Percentiles rank a stretch among this genome's conserved stretches.
phyloP scores from a whole-genome alignment of 139 green algal species.

The Coelastrella sp. region DNA sequence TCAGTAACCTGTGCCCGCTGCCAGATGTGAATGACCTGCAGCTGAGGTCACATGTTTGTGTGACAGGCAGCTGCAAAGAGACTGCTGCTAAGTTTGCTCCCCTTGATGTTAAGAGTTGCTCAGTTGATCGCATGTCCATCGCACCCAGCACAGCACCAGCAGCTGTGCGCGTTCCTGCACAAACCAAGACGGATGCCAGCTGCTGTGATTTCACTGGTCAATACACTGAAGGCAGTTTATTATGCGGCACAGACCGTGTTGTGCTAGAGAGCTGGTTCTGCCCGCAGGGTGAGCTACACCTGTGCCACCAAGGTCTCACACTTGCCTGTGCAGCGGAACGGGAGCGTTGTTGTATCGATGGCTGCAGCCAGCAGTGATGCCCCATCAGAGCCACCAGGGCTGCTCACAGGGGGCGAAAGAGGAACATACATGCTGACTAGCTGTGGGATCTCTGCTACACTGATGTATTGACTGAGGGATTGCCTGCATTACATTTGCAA shows the following conservation, averaged over 20 bases:
- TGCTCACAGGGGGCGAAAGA: constrained; percentile 42
- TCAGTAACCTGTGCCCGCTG: too few relatives aligned
- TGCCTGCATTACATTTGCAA: constrained; percentile 28
- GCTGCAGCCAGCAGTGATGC: constrained; percentile 63
- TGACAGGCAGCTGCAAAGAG: constrained; percentile 57
- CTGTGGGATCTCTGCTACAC: constrained; percentile 44
- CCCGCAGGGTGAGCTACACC: too few relatives aligned
- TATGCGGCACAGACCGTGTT: too few relatives aligned
- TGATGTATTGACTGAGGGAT: constrained; percentile 53
- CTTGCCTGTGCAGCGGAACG: constrained; percentile 47
- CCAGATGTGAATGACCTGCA: too few relatives aligned
- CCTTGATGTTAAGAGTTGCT: constrained; percentile 50
- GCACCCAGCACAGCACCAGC: constrained; percentile 47
- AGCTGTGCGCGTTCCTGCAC: background rate
- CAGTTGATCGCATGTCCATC: constrained; percentile 54
- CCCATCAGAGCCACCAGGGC: constrained; percentile 29
- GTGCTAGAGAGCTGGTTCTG: too few relatives aligned
- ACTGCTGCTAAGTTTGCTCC: constrained; percentile 53
- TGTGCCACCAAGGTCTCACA: background rate
- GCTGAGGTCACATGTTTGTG: too few relatives aligned
- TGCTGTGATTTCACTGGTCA: too few relatives aligned
- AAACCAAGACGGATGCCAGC: too few relatives aligned
- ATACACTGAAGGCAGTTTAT: too few relatives aligned
- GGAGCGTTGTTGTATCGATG: constrained; percentile 66
- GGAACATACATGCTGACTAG: constrained; percentile 60